A percentile compares a stretch with the other conserved stretches of the same genome.
Conservation (phyloP, 345 rosid genomes). For the Carallia brachiata region DNA sequence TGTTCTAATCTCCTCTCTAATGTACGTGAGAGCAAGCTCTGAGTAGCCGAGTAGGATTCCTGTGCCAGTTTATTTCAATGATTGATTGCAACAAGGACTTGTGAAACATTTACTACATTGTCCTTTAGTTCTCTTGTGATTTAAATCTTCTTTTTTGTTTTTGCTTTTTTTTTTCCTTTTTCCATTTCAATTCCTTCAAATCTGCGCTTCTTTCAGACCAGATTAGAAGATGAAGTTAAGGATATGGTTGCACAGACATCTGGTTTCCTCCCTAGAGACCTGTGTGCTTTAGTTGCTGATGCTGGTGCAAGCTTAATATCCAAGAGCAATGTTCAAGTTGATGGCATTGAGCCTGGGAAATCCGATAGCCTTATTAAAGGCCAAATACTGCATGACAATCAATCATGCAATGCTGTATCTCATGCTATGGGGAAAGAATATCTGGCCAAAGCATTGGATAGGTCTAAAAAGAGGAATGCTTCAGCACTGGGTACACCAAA, state of each 20-base stretch:
- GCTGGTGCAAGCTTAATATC: constrained; percentile 66
- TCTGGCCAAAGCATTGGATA: constrained; percentile 66
- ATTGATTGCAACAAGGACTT: background rate
- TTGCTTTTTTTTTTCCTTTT: background rate
- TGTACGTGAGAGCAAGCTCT: constrained; percentile 41
- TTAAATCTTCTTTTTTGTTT: background rate
- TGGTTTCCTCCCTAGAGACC: constrained; percentile 89
- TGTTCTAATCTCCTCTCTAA: constrained; percentile 58
- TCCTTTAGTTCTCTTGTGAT: background rate
- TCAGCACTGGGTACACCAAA: constrained; percentile 95
- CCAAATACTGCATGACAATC: constrained; percentile 30
- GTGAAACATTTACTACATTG: background rate
- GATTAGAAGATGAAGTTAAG: constrained; percentile 60
- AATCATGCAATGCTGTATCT: constrained; percentile 28
- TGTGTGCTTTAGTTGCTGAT: constrained; percentile 85
- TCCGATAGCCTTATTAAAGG: constrained; percentile 30
- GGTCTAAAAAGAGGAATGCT: constrained; percentile 93
- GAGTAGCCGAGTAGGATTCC: background rate
- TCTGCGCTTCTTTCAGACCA: constrained; percentile 50
- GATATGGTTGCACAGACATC: constrained; percentile 88
- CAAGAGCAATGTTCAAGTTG: constrained; percentile 36
- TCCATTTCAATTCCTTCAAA: constrained; percentile 24
- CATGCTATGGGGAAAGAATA: constrained; percentile 45
- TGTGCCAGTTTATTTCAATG: background rate
- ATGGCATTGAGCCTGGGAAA: constrained; percentile 32